phyloP scores from a whole-genome alignment of 805 yeast species.

The Kodamaea leandrae region DNA sequence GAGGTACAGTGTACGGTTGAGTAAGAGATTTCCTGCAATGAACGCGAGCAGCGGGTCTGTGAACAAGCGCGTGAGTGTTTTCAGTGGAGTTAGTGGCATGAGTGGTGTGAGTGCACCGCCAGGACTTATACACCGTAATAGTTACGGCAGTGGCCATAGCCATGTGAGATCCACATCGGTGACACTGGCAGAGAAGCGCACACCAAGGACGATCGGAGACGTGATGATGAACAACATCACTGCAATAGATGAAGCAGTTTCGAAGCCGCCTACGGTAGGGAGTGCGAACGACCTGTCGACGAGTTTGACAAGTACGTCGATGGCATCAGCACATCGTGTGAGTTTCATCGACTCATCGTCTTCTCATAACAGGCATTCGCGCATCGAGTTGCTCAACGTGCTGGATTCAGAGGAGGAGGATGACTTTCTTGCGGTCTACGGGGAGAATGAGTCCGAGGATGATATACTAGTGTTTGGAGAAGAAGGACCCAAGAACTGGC shows the following conservation, averaged over 20 bases:
- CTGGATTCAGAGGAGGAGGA: conserved; percentile 25
- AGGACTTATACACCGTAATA: conserved; percentile 2
- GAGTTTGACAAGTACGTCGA: conserved; percentile 10
- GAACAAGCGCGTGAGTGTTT: conserved; percentile 13
- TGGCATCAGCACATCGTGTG: conserved; percentile 16
- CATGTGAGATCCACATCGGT: conserved; percentile 7
- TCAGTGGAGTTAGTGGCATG: conserved; percentile 8
- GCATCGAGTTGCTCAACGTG: conserved; percentile 46
- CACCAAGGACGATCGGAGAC: conserved; percentile 58
- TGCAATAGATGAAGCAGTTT: conserved; percentile 51
- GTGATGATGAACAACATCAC: conserved; percentile 53
- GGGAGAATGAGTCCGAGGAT: conserved; percentile 29
- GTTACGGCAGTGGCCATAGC: conserved; percentile 8
- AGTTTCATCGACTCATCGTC: conserved; percentile 23
- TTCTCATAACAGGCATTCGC: conserved; percentile 36
- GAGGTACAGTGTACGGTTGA: conserved; percentile 67
- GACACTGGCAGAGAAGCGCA: conserved; percentile 4
- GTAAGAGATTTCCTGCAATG: conserved; percentile 32
- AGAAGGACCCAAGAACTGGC: conserved; percentile 77
- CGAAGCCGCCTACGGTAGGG: conserved; percentile 17
- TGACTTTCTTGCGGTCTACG: conserved; percentile 17
- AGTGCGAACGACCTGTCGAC: conserved; percentile 10
- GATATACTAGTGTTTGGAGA: conserved; percentile 43
- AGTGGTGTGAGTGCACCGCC: conserved; percentile 1
- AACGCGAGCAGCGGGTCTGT: conserved; percentile 12